Evolutionary conservation across 2,329 filamentous ascomycete species (phyloP), one percentile per base, ranked within the genome.

Genomic region (Epichloe amarillans): DNA sequence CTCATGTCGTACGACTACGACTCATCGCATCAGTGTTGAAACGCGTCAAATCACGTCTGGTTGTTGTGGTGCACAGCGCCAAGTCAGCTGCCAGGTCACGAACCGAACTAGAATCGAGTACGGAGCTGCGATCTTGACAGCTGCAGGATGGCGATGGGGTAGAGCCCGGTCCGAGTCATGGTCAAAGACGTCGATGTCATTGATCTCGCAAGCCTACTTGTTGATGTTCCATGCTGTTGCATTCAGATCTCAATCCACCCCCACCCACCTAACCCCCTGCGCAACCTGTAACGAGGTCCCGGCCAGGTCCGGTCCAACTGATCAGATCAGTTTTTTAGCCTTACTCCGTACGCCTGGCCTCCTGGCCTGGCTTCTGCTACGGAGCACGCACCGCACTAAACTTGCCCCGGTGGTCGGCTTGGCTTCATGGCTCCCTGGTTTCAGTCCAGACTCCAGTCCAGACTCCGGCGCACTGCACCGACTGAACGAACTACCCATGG

Each of bases 261-360:
- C 48, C 52, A 54, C 52, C 54, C 50, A 50, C 21, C 3, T n/a
- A n/a, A 17, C 17, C 52, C 53, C 49, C 46, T 49, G 50, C 46
- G 38, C 46, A 5, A 5, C 36, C 36, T 19, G 36, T 12, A 46
- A 26, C 30, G 15, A 35, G 26, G 44, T 23, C 36, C 36, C 26
- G 7, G 26, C 26, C 26, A 26, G 26, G 26, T 8, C 26, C 23
- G 23, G 23, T 26, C 6, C 36, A 21, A 41, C 12, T 30, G 21
- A 19, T 23, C 21, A 23, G 21, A 17, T 17, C 17, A 17, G 17
- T 17, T 17, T 17, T 17, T 17, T 17, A 17, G 17, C 30, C 21
- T 43, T 43, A 26, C 17, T 7, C 41, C 41, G 17, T 17, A 19
- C 19, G 19, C 19, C 19, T 23, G 19, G 11, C 23, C 23, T 26